Evolutionary conservation across 2,329 filamentous ascomycete species (phyloP), one percentile per base, ranked within the genome.

Genomic region (Juglanconis sp.): DNA sequence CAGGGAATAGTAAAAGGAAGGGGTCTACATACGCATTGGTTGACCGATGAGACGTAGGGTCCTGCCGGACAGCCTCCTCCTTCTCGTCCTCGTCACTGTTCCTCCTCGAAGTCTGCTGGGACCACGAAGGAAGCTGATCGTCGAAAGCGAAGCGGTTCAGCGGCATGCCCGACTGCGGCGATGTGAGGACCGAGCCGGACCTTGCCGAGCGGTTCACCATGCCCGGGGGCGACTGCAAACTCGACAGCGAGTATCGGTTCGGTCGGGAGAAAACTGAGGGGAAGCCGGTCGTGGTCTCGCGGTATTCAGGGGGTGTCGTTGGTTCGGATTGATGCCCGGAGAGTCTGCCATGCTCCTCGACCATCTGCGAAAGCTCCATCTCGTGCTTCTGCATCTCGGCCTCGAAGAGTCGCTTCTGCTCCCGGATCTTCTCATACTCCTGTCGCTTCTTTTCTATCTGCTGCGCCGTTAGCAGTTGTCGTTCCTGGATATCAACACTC

Each of bases 21-120:
- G 30, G 47, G 36, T 48, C 31, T 51, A 92, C 91, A 87, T 86
- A 95, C 91, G 88, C 86, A 73, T 91, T 90, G 54, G 85, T 87
- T 52, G 89, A 86, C 59, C 90, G 84, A 70, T 90, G 89, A 68
- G 87, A 87, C 40, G 87, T 86, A n/a, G 85, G 81, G 67, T 88
- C 82, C 72, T 88, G 82, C 65, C 86, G 81, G 69, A 89, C 84
- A 64, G 88, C 85, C 67, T 89, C 86, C 70, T 92, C 89, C 70
- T 94, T 92, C 69, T 96, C 91, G 67, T 94, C 90, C 66, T 94
- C 90, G 71, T 97, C 90, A 57, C 94, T 98, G 72, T 96, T 96
- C 66, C 93, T 89, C 65, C 93, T 86, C 63, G 93, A 95, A 35
- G 85, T 87, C 51, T 93, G 92, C 54, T 96, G 88, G 32, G 94